Percentiles rank a stretch among this genome's conserved stretches.
phyloP scores from a whole-genome alignment of 176 grass and related monocot genomes.

The Carex parvula region DNA sequence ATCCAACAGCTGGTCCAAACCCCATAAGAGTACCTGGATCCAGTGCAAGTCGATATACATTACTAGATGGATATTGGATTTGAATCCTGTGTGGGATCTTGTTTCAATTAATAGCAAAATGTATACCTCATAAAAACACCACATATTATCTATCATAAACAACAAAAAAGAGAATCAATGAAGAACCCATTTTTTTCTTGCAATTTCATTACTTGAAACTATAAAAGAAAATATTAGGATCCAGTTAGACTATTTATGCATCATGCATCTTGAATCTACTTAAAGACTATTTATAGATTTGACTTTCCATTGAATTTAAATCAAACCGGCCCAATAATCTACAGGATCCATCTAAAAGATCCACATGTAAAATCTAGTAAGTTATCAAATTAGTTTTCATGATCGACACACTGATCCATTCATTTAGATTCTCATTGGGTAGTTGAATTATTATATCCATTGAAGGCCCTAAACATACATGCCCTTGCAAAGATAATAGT shows the following conservation, averaged over 20 bases:
- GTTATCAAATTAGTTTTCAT: neutral
- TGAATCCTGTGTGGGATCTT: neutral
- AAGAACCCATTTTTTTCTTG: neutral
- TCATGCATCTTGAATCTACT: neutral
- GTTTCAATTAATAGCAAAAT: constrained; percentile 6
- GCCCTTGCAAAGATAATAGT: neutral
- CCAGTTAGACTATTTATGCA: neutral
- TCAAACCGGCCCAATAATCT: neutral
- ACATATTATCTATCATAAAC: neutral
- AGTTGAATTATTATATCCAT: neutral
- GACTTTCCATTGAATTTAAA: neutral
- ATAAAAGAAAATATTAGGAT: neutral
- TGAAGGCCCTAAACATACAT: neutral
- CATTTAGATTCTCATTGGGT: neutral
- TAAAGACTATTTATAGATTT: neutral
- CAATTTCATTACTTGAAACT: neutral
- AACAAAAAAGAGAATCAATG: neutral
- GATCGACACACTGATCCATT: neutral
- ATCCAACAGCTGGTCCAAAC: neutral
- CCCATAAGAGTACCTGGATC: neutral
- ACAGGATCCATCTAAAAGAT: neutral
- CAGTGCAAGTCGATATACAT: neutral
- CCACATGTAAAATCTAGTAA: neutral
- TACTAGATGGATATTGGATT: neutral
- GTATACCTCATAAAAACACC: neutral